Base-by-base conservation (phyloP, 208 protist genomes). In the Strigomonas culicis region DNA sequence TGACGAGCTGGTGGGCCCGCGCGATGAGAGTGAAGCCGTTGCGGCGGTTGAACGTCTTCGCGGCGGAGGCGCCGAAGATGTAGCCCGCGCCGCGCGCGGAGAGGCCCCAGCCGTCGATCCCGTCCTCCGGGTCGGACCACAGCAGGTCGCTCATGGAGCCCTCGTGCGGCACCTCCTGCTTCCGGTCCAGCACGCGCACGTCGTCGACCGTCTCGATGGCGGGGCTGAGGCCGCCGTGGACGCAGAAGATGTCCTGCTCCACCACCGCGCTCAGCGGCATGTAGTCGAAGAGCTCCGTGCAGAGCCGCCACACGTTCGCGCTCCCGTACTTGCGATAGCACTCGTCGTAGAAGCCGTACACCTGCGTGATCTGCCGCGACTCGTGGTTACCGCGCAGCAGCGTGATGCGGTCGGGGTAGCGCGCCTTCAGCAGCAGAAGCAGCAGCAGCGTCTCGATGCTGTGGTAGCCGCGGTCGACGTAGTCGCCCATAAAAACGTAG, bases 271-370 rank as follows among this genome's bases (percentile, higher is more conserved):
- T 93, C 3, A 99, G 85, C 10, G 96, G 93, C 7, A 99, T 85
- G 61, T 98, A 98, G 77, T 99, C 99, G 71, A 99, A 99, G 19
- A 99, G 95, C 66, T 99, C 98, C 1, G 98, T 99, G 79, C 98
- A 99, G 74, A 99, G 99, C 27, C 96, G 84, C 99, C 99, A 99
- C 27, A 99, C 98, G 69, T 99, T 99, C n/a, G 98, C 98, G 49
- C 88, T 97, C 31, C 98, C 98, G 75, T 99, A 99, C 87, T 99
- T 99, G 59, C 97, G 84, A 59, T 99, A 80, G 71, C 98, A 99
- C 75, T 99, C 98, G 75, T 99, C 98, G 79, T 99, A 99, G 75
- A 99, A 99, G 34, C 98, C 98, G 83, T 99, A 99, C 28, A 97
- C 93, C 70, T 97, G 92, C 39, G 97, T 99, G 68, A 99, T 98